Base-by-base conservation (phyloP, 2,329 filamentous ascomycete genomes). In the Penicillium sp. region DNA sequence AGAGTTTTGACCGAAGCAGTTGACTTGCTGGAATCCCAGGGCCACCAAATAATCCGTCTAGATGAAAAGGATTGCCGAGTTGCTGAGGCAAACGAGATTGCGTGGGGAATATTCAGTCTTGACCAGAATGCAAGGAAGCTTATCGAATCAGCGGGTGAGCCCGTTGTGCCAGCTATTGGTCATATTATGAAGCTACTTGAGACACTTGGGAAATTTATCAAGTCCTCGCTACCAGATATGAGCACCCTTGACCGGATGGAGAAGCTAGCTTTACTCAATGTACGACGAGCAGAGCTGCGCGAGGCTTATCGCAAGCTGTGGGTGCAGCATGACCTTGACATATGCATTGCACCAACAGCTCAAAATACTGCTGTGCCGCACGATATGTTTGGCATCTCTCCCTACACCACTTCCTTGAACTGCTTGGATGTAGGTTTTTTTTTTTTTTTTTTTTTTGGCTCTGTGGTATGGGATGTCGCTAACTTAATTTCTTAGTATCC, bases 291-390 rank as follows among this genome's bases (percentile, higher is more conserved):
- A 16, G 59, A 70, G 54, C 70, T 78, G 7, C 49, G 72, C 3
- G 71, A 75, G 9, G 59, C 54, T 2, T 84, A 76, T 67, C 73
- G 79, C 14, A 71, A 73, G 33, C 29, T 77, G 3, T 76, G 80
- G 68, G 65, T 70, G 1, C 64, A 76, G 16, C 66, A 81, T n/a
- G 62, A 73, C 13, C 68, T 85, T 6, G 82, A 85, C 66, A 79
- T 77, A 0, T 70, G 83, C 0, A 55, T 85, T 31, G 75, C 75
- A 57, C 75, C 79, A 3, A 71, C 75, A 6, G 79, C 81, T 5
- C 78, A 81, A 53, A 76, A 71, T 7, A 83, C 81, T 0, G 81
- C 83, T 0, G 77, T 81, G 0, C 70, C 70, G 37, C 82, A 85
- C 65, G 82, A 85, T 63, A 74, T 66, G 0, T 68, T 64, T 52